Percentiles rank a stretch among this genome's conserved stretches.
Conservation (phyloP, 495 filamentous ascomycete genomes). For the Talaromyces thailandensis region DNA sequence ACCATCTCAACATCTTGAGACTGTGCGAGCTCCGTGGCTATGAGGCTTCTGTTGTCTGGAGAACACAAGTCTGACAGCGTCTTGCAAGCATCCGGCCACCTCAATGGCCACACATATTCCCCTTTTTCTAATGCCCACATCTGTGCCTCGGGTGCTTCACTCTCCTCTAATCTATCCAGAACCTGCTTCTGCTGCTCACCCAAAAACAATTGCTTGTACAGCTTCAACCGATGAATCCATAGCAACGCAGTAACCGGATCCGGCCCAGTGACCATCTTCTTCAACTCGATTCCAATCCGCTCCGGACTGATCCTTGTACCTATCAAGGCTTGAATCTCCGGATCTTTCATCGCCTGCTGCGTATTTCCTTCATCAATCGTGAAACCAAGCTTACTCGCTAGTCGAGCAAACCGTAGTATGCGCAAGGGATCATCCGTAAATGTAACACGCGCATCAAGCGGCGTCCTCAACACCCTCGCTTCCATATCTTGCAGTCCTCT, state of each 20-base stretch:
- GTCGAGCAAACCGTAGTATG: background rate
- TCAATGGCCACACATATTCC: background rate
- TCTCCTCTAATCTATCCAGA: background rate
- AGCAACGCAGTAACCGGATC: background rate
- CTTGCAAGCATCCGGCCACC: background rate
- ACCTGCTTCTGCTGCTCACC: background rate
- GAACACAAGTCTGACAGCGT: background rate
- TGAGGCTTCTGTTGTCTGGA: background rate
- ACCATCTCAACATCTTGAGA: background rate
- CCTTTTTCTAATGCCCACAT: background rate
- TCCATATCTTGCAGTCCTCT: background rate
- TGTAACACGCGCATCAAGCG: background rate
- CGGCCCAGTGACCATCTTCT: background rate
- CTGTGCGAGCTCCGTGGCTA: background rate
- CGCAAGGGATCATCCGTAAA: conserved; percentile 3
- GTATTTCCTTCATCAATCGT: background rate
- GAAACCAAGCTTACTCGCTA: conserved; percentile 2
- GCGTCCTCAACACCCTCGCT: background rate
- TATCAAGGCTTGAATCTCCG: background rate
- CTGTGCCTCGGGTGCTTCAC: background rate
- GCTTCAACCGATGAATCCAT: background rate
- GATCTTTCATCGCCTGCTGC: background rate
- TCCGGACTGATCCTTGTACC: background rate
- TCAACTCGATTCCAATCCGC: background rate
- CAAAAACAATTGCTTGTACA: background rate